Evolutionary conservation across 2,329 filamentous ascomycete genomes (phyloP).

Genomic region (Botrytis elliptica): DNA sequence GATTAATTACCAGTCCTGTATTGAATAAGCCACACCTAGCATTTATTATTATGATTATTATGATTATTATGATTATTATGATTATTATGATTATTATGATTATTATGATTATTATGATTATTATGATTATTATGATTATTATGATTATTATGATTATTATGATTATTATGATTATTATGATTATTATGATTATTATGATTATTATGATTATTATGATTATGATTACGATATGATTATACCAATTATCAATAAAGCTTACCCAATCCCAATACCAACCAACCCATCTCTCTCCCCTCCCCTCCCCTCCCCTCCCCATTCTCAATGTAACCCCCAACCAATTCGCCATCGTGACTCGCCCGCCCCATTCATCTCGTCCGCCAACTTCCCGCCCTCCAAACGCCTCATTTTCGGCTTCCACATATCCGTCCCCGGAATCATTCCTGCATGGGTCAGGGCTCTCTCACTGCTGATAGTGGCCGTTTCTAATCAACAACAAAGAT

Average conservation of each 20-base stretch:
- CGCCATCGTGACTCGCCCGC: not conserved
- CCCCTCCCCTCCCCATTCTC: not conserved
- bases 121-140: no score
- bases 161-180: no score
- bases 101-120: no score
- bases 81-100: no score
- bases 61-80: no score
- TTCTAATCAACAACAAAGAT: constrained; percentile 8
- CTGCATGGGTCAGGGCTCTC: not conserved
- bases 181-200: no score
- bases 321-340: not conserved
- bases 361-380: not conserved
- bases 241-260: not conserved
- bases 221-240: no score
- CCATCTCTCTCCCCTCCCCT: not conserved
- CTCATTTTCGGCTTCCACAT: not conserved
- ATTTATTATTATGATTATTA: no score
- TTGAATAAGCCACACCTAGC: not conserved
- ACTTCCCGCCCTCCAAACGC: not conserved
- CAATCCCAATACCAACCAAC: not conserved
- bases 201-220: no score
- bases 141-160: no score
- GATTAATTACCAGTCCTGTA: not conserved
- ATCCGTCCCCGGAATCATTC: not conserved
- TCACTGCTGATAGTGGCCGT: constrained; percentile 4